Conservation (phyloP, 2,329 filamentous ascomycete species). For the Cladorrhinum sp. region DNA sequence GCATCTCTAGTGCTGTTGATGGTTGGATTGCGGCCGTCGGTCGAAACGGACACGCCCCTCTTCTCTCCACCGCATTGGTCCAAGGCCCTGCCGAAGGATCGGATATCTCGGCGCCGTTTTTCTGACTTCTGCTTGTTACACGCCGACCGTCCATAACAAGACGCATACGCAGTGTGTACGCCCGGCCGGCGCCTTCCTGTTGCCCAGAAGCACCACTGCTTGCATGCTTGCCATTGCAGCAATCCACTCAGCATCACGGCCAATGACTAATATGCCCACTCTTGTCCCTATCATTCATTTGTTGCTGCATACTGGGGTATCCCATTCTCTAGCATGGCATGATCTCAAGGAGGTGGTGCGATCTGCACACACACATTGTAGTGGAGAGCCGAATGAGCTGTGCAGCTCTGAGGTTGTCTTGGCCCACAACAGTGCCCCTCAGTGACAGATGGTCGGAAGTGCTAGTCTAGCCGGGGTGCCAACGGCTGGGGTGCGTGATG, state of each 20-base stretch:
- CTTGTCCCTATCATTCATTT: neutral
- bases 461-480: neutral
- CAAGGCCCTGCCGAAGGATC: neutral
- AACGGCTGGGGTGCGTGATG: neutral
- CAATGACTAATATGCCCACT: neutral
- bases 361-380: neutral
- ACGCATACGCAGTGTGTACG: neutral
- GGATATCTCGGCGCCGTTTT: slow-evolving; percentile 6
- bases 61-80: neutral
- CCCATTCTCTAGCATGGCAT: neutral
- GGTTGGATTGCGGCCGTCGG: neutral
- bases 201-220: neutral
- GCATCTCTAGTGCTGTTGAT: neutral
- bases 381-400: neutral
- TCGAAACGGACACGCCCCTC: neutral
- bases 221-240: neutral
- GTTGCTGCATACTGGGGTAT: neutral
- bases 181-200: neutral
- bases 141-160: neutral
- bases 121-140: neutral
- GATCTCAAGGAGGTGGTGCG: neutral
- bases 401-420: slow-evolving; percentile 4
- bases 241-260: neutral
- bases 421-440: neutral
- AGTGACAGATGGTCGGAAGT: neutral